A percentile compares a stretch with the other conserved stretches of the same genome.
Evolutionary conservation across 345 rosid species (phyloP).

Genomic region (Hibiscus tridactylites): DNA sequence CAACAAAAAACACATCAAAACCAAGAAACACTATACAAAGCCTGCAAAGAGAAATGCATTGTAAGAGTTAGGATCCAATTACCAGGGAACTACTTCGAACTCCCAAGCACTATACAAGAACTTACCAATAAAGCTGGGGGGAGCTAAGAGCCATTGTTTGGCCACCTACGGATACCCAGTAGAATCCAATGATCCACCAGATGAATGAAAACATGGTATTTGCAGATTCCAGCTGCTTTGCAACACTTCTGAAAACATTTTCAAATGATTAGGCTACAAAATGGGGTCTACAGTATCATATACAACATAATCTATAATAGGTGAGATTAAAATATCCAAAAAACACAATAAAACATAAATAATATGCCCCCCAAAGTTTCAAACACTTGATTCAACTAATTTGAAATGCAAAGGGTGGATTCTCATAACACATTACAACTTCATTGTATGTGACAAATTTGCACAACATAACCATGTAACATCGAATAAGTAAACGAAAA

Average conservation of each 20-base stretch:
- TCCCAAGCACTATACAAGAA: neutral
- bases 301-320: neutral
- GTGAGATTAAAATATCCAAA: neutral
- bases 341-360: neutral
- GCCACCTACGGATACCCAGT: slow-evolving; percentile 94
- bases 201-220: slow-evolving; percentile 93
- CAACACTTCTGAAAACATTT: slow-evolving; percentile 39
- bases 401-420: neutral
- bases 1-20: slow-evolving; percentile 94
- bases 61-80: slow-evolving; percentile 14
- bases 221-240: slow-evolving; percentile 92
- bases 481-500: neutral
- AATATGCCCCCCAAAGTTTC: neutral
- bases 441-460: neutral
- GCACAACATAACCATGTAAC: neutral
- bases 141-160: slow-evolving; percentile 56
- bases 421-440: neutral
- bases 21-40: slow-evolving; percentile 87
- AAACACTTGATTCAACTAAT: neutral
- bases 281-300: neutral
- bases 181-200: slow-evolving; percentile 99
- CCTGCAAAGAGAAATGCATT: slow-evolving; percentile 41
- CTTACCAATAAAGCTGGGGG: slow-evolving; percentile 89
- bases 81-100: neutral
- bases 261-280: slow-evolving; percentile 3